Percentiles rank a stretch among this genome's conserved stretches.
Conservation (phyloP, 2,329 filamentous ascomycete species). For the Penicillium sumatraense region DNA sequence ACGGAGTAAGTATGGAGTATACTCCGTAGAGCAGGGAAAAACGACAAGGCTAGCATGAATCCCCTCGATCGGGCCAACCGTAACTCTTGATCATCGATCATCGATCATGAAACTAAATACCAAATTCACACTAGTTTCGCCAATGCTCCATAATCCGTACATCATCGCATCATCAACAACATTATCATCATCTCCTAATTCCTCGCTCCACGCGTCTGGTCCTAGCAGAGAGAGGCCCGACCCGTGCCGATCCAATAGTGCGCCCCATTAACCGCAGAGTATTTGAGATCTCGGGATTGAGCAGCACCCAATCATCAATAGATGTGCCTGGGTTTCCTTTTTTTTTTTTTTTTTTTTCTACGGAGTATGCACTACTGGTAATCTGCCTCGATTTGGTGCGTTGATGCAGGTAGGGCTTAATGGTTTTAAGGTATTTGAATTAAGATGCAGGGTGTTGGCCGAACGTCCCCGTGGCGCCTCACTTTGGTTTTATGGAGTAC, state of each 20-base stretch:
- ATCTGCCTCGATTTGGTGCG: background rate
- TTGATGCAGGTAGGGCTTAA: background rate
- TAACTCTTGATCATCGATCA: background rate
- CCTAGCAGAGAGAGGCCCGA: slow-evolving; percentile 11
- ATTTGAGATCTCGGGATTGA: slow-evolving; percentile 4
- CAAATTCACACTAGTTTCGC: background rate
- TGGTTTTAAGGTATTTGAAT: background rate
- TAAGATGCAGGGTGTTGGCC: background rate
- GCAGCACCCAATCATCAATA: background rate
- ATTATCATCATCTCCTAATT: background rate
- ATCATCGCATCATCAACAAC: background rate
- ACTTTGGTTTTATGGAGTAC: no score
- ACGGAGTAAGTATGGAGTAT: no score
- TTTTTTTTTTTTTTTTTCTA: no score
- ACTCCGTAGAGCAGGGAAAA: no score
- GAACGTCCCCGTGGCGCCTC: no score
- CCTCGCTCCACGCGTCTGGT: background rate
- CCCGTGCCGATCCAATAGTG: slow-evolving; percentile 19
- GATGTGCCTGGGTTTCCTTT: no score
- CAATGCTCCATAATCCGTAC: background rate
- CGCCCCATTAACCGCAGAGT: background rate
- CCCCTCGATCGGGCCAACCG: background rate
- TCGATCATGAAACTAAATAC: background rate
- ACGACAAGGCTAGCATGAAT: background rate
- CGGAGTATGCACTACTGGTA: no score